These are phyloP conservation scores for Esteya vermicola DNA, from an alignment of 2,329 filamentous ascomycete species.

Conservation along the genomic window DNA sequence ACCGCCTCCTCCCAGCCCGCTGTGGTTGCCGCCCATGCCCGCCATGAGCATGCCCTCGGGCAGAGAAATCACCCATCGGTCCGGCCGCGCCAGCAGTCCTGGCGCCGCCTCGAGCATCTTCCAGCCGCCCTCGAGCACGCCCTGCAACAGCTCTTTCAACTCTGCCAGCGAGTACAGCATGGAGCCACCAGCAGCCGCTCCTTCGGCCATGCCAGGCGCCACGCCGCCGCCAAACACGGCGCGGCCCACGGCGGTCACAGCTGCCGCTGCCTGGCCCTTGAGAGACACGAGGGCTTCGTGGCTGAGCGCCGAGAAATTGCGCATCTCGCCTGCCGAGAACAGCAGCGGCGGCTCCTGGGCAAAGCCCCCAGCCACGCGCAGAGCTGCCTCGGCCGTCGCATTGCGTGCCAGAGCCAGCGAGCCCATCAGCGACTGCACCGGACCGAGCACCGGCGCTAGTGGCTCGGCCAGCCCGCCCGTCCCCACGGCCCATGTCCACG, in stretches of 20 bases:
- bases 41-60: too few species aligned
- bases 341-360: conserved; percentile 35
- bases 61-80: conserved; percentile 45
- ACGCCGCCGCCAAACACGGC: conserved; percentile 9
- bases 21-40: background rate
- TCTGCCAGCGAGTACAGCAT: too few species aligned
- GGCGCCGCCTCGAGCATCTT: conserved; percentile 11
- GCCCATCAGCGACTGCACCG: too few species aligned
- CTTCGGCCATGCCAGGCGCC: too few species aligned
- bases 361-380: conserved; percentile 34
- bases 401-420: conserved; percentile 21
- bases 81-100: conserved; percentile 26
- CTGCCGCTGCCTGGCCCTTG: conserved; percentile 33
- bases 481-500: conserved; percentile 21
- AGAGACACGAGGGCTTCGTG: conserved; percentile 53
- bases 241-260: conserved; percentile 24
- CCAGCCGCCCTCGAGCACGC: background rate
- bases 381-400: conserved; percentile 26
- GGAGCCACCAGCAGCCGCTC: too few species aligned
- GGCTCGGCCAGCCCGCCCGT: conserved; percentile 1
- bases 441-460: conserved; percentile 5
- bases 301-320: conserved; percentile 63
- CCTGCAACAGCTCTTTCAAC: too few species aligned
- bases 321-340: conserved; percentile 46
- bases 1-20: too few species aligned